A percentile compares a stretch with the other conserved stretches of the same genome.
Conservation (phyloP, 2,329 filamentous ascomycete genomes). For the Podosphaera xanthii region DNA sequence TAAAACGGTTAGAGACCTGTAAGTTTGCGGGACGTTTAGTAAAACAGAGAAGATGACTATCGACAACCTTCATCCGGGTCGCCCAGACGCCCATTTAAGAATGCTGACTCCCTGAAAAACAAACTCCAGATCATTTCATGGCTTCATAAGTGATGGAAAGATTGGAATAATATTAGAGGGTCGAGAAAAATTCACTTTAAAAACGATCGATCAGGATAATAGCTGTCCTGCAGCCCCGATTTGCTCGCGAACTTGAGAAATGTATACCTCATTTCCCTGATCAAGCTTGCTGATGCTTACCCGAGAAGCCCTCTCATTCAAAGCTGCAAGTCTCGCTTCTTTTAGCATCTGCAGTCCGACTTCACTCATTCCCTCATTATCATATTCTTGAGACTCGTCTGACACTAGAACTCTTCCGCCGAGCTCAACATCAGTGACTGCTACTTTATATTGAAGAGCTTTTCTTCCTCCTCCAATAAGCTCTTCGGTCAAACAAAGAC, state of each 20-base stretch:
- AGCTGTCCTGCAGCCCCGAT: background rate
- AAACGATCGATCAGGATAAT: background rate
- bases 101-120: background rate
- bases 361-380: slow-evolving; percentile 14
- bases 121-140: background rate
- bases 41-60: too few relatives aligned
- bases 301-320: slow-evolving; percentile 9
- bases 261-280: slow-evolving; percentile 13
- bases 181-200: too few relatives aligned
- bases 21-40: too few relatives aligned
- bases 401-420: slow-evolving; percentile 56
- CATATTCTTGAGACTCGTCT: slow-evolving; percentile 32
- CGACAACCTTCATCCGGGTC: too few relatives aligned
- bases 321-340: slow-evolving; percentile 11
- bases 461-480: slow-evolving; percentile 75
- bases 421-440: slow-evolving; percentile 55
- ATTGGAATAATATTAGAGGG: background rate
- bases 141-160: background rate
- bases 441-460: slow-evolving; percentile 64
- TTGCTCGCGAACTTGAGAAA: background rate
- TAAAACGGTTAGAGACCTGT: too few relatives aligned
- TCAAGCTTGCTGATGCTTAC: slow-evolving; percentile 9
- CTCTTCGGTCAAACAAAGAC: slow-evolving; percentile 71
- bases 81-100: too few relatives aligned
- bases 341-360: slow-evolving; percentile 11